phyloP scores from a whole-genome alignment of 805 yeast genomes.

The Myxozyma geophila region DNA sequence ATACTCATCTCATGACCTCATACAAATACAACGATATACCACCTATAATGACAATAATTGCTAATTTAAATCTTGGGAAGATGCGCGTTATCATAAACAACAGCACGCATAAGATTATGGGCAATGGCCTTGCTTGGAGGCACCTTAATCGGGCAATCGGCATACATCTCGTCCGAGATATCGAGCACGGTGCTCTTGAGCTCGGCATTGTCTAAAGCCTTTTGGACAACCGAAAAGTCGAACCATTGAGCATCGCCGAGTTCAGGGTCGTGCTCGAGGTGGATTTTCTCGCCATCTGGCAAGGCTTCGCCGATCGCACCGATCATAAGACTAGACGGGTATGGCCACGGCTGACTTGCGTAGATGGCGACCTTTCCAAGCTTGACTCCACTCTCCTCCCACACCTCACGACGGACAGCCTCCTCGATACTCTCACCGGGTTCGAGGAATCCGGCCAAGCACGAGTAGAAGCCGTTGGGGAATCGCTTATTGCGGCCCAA shows the following conservation, averaged over 20 bases:
- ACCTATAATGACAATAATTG: no score
- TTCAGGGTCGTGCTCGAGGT: conserved; percentile 84
- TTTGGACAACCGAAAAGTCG: conserved; percentile 56
- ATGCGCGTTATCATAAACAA: conserved; percentile 35
- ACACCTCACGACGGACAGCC: conserved; percentile 84
- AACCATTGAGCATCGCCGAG: conserved; percentile 82
- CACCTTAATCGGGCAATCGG: conserved; percentile 30
- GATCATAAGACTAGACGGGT: conserved; percentile 89
- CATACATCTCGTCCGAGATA: conserved; percentile 17
- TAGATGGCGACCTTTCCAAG: conserved; percentile 62
- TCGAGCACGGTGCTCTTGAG: conserved; percentile 24
- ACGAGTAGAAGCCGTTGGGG: conserved; percentile 60
- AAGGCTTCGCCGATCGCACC: conserved; percentile 88
- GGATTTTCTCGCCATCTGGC: conserved; percentile 63
- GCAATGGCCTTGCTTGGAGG: conserved; percentile 38
- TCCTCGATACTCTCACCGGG: conserved; percentile 91
- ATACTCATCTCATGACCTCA: no score
- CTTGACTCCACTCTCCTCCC: conserved; percentile 92
- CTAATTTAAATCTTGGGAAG: conserved; percentile 25
- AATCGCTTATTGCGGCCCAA: conserved; percentile 72
- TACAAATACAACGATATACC: no score
- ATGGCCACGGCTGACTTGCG: conserved; percentile 96
- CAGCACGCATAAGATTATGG: conserved; percentile 35
- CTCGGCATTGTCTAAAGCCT: conserved; percentile 44
- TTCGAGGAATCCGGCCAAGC: conserved; percentile 95